These are phyloP conservation scores for Fusarium sp. DNA, from an alignment of 2,329 filamentous ascomycete species.

Conservation along the genomic window DNA sequence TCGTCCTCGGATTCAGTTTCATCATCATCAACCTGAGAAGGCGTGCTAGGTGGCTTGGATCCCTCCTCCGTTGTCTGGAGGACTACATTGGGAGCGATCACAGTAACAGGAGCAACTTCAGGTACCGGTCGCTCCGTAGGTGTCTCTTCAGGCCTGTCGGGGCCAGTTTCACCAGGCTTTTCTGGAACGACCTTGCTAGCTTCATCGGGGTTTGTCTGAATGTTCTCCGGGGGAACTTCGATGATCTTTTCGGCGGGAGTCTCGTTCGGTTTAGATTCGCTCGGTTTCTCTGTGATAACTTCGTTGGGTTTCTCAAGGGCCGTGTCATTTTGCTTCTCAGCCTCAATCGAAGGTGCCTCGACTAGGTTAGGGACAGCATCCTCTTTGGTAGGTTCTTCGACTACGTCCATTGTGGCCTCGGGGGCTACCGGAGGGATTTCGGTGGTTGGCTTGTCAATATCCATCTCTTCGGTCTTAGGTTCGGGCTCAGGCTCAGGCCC, in stretches of 20 bases:
- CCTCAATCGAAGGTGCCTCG: slow-evolving; percentile 14
- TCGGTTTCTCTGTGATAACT: not conserved
- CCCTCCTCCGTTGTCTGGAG: slow-evolving; percentile 50
- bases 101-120: slow-evolving; percentile 10
- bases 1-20: slow-evolving; percentile 71
- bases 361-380: slow-evolving; percentile 6
- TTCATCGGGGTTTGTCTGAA: not conserved
- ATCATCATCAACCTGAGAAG: slow-evolving; percentile 67
- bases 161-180: slow-evolving; percentile 3
- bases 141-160: slow-evolving; percentile 8
- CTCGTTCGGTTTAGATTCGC: not conserved
- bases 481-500: slow-evolving; percentile 42
- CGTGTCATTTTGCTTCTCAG: slow-evolving; percentile 12
- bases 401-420: slow-evolving; percentile 15
- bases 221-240: slow-evolving; percentile 1
- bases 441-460: slow-evolving; percentile 51
- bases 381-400: slow-evolving; percentile 17
- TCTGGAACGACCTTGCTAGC: slow-evolving; percentile 5
- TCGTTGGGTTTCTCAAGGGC: not conserved
- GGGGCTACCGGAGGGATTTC: slow-evolving; percentile 18
- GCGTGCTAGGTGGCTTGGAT: slow-evolving; percentile 61
- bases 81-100: slow-evolving; percentile 29
- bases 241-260: not conserved
- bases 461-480: slow-evolving; percentile 61
- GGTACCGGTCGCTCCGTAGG: slow-evolving; percentile 2